Evolutionary conservation across 2,329 filamentous ascomycete genomes (phyloP), one percentile per base, ranked within the genome.

Genomic region (Aspergillus caelatus): DNA sequence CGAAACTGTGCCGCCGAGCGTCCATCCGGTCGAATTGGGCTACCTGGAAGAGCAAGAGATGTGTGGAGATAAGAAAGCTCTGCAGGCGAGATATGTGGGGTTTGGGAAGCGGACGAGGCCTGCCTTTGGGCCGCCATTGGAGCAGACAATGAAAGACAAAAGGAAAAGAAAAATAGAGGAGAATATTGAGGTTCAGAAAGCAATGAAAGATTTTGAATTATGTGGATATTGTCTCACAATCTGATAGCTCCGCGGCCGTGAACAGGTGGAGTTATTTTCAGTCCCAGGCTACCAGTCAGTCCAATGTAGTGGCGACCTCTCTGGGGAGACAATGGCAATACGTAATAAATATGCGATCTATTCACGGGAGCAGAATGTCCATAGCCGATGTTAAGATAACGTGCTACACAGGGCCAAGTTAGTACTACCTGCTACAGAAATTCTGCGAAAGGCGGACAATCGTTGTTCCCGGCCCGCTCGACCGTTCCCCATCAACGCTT

Each of bases 51-150:
- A 9, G 89, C 86, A 74, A 99, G 92, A 7, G 94, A 94, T 68
- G 87, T 88, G 84, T 96, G 93, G 58, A 98, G 88, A 82, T 97
- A 99, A 71, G 94, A 93, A 73, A 99, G 91, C 82, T 99, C 95
- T 74, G 95, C 93, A 55, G 95, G 94, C 60, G 94, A 97, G 79
- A 98, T 90, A 71, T 93, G 89, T 52, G 86, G 78, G 58, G 76
- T 76, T 67, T 80, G 78, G 2, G 78, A 77, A 62, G 78, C 77
- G 34, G 77, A 79, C 23, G 75, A 75, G 73, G 88, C 87, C 80
- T 88, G 87, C 73, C 88, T 87, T 72, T 84, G 70, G 67, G 88
- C 86, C 46, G 90, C 84, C 87, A 92, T 91, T 67, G 57, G 34
- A 55, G 28, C 12, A 5, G 16, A 2, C n/a, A 19, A 26, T 63